Base-by-base conservation (phyloP, 2,329 filamentous ascomycete species). In the Aspergillus fructus region DNA sequence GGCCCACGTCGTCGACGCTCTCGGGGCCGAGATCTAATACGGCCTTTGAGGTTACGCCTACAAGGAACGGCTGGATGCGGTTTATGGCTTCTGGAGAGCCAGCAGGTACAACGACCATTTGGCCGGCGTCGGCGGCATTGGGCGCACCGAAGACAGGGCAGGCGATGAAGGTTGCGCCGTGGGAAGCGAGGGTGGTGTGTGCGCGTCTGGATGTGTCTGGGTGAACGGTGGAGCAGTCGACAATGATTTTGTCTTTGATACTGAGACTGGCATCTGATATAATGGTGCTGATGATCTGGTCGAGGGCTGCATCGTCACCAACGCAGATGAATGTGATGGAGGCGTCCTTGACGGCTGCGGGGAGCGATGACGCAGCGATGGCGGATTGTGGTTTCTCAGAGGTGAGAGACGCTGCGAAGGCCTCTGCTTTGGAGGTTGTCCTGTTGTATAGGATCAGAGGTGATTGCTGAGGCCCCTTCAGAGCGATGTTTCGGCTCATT, bases 171-270 rank as follows among this genome's bases (percentile, higher is more conserved):
- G 86, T 80, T 2, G 83, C 91, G 5, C 89, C 89, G 23, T 81
- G 81, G 0, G 80, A 2, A 71, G 79, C 12, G 78, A 77, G 59
- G 89, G 77, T 24, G 74, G 78, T 79, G 24, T 87, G 87, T 3
- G 91, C 74, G 24, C 79, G 80, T 59, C 90, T 84, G 1, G 89
- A 90, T 4, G 89, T 91, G 55, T 93, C 88, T 0, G 93, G 92
- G 72, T 94, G 89, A 37, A 96, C 85, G 24, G 92, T 96, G 3
- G 90, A 94, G 80, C 89, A 93, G 70, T 96, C 92, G 33, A 96
- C 83, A 64, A 96, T 87, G 15, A 94, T 78, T 77, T 96, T 96
- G 60, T 85, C 86, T 27, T 80, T 80, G 17, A 90, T 76, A 56
- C 85, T 77, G 17, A 76, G 69, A 48, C 82, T 66, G 5, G 60